Evolutionary conservation across 768 basidiomycete species (phyloP), one percentile per base, ranked within the genome.

Genomic region (Gymnopilus junonius): DNA sequence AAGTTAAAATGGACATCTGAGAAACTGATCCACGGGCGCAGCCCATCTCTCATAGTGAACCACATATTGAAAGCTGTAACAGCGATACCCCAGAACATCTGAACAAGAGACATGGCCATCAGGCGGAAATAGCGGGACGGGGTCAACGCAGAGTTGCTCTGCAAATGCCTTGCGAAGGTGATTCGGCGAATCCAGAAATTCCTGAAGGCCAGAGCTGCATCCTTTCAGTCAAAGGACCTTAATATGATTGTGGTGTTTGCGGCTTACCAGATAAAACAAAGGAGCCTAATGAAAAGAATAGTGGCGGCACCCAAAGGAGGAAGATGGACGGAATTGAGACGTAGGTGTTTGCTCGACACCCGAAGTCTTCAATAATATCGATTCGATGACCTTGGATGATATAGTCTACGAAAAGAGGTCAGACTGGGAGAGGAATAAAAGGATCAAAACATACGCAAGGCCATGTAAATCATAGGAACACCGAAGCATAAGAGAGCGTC

Each of bases 41-140:
- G 21, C 8, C 23, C 23, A 11, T 10, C 14, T 10, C 23, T 14
- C 21, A 27, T 46, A 8, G 45, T 27, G 45, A 46, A 27, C 45
- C 45, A 46, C 21, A 46, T 46, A 12, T 25, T 46, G 25, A 46
- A 27, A 2, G 14, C 14, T 8, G 23, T 25, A 14, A 46, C 12
- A 1, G 23, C 8, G 8, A 27, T 3, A 3, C 23, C 25, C 62
- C 79, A 74, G 8, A 78, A 21, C 67, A 87, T 82, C 63, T 88
- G 82, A 3, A 77, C 56, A 17, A 76, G 63, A 2, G 85, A 79
- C 69, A 91, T 79, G 0, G 81, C 73, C 72, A 90, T 82, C 14
- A 92, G 80, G 0, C 90, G 85, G 11, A 90, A 61, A 63, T 90
- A 91, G 14, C 81, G 80, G 4, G 78, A 79, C 1, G 73, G 68